Percentiles rank a stretch among this genome's conserved stretches.
Conservation (phyloP, 148 eudicot species). For the Camellia granthamiana region DNA sequence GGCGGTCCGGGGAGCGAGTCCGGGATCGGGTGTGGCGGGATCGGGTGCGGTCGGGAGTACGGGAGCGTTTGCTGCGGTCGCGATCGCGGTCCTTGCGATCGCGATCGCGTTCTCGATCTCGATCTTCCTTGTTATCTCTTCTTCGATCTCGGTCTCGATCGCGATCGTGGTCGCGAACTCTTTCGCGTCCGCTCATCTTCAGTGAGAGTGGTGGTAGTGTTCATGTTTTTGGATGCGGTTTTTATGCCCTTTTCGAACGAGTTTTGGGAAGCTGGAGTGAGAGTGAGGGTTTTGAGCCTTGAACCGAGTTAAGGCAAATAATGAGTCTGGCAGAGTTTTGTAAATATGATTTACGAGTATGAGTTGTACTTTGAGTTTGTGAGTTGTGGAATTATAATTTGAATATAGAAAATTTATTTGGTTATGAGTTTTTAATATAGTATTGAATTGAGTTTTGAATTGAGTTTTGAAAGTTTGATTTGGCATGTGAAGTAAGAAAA, state of each 20-base stretch:
- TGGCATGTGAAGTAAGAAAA: no score
- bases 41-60: constrained; percentile 35
- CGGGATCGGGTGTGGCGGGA: constrained; percentile 30
- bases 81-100: constrained; percentile 41
- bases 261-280: not conserved
- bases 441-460: no score
- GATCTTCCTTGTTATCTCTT: constrained; percentile 21
- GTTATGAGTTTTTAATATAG: no score
- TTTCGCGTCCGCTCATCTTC: constrained; percentile 38
- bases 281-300: not conserved
- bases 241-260: not conserved
- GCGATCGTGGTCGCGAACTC: constrained; percentile 13
- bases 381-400: no score
- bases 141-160: constrained; percentile 30
- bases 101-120: constrained; percentile 28
- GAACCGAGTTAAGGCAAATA: not conserved
- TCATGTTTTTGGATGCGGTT: not conserved
- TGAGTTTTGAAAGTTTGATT: no score
- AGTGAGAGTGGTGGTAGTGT: not conserved
- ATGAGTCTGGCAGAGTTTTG: no score
- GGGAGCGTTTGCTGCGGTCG: constrained; percentile 34
- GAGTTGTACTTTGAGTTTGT: no score
- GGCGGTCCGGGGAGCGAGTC: constrained; percentile 44
- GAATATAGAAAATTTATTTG: no score
- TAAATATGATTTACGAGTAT: no score